phyloP scores from a whole-genome alignment of 768 basidiomycete species.

The Leccinum longicurvipes region DNA sequence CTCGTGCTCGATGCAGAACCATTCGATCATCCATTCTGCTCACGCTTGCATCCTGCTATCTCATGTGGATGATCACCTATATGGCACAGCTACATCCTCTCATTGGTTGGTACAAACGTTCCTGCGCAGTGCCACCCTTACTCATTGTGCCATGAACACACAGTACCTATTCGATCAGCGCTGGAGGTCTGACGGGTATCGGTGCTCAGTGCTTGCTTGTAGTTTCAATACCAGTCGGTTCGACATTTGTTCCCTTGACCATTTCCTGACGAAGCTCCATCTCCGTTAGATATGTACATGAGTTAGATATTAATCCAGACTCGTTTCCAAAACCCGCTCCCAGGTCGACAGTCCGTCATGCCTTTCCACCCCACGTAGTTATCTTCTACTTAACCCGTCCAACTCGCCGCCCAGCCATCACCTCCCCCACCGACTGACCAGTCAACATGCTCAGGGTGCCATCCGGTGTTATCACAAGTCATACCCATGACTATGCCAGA shows the following conservation, averaged over 20 bases:
- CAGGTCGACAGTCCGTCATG: background rate
- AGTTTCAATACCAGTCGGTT: conserved; percentile 26
- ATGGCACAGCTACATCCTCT: conserved; percentile 91
- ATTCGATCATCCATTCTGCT: conserved; percentile 80
- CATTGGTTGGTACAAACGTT: conserved; percentile 55
- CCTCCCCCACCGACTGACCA: conserved; percentile 6
- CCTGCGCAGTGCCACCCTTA: background rate
- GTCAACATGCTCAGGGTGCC: conserved; percentile 2
- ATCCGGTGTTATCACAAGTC: conserved; percentile 1
- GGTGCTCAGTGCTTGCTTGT: background rate
- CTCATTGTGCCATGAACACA: background rate
- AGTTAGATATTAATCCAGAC: conserved; percentile 23
- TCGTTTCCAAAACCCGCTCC: background rate
- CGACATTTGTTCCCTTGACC: background rate
- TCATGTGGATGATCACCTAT: conserved; percentile 98
- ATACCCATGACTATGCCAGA: conserved; percentile 24
- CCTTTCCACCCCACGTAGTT: background rate
- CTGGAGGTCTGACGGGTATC: conserved; percentile 15
- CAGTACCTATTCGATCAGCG: conserved; percentile 19
- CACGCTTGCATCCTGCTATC: conserved; percentile 78
- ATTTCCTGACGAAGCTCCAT: conserved; percentile 5
- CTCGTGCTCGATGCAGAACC: conserved; percentile 47
- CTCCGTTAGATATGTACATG: conserved; percentile 23
- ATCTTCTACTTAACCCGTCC: background rate
- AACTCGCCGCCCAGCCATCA: conserved; percentile 7